phyloP scores from a whole-genome alignment of 305 asterid species.

The Fraxinus dipetala region DNA sequence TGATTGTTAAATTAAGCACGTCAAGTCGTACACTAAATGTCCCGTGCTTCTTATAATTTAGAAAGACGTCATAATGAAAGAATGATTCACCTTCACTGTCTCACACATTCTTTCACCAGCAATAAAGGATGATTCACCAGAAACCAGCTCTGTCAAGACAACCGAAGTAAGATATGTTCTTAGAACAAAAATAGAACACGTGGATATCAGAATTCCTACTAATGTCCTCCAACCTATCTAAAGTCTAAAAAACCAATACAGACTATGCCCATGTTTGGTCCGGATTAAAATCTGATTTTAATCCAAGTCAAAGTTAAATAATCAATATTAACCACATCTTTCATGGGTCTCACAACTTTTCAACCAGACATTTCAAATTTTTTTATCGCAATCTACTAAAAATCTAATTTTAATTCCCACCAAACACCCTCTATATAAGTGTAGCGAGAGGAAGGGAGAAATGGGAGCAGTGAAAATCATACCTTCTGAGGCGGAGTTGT shows the following conservation, averaged over 20 bases:
- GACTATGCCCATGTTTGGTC: not conserved
- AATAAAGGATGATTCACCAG: slow-evolving; percentile 69
- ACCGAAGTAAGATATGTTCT: slow-evolving; percentile 25
- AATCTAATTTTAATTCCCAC: no score
- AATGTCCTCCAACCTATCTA: not conserved
- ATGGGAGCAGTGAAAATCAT: slow-evolving; percentile 23
- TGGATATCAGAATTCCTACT: not conserved
- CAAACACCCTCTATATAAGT: not conserved
- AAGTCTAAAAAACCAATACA: not conserved
- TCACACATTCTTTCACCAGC: slow-evolving; percentile 84
- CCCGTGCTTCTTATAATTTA: not conserved
- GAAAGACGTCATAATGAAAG: slow-evolving; percentile 19
- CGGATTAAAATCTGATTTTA: no score
- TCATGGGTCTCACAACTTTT: no score
- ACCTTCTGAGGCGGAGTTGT: slow-evolving; percentile 50
- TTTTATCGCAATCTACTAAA: no score
- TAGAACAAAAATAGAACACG: not conserved
- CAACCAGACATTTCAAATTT: no score
- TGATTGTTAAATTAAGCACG: not conserved
- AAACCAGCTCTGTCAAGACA: slow-evolving; percentile 41
- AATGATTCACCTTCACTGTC: slow-evolving; percentile 66
- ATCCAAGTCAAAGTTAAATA: no score
- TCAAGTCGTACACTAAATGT: not conserved
- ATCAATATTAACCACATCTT: no score
- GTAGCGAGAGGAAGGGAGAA: not conserved